Base-by-base conservation (phyloP, 495 filamentous ascomycete species). In the Rusavskia elegans region DNA sequence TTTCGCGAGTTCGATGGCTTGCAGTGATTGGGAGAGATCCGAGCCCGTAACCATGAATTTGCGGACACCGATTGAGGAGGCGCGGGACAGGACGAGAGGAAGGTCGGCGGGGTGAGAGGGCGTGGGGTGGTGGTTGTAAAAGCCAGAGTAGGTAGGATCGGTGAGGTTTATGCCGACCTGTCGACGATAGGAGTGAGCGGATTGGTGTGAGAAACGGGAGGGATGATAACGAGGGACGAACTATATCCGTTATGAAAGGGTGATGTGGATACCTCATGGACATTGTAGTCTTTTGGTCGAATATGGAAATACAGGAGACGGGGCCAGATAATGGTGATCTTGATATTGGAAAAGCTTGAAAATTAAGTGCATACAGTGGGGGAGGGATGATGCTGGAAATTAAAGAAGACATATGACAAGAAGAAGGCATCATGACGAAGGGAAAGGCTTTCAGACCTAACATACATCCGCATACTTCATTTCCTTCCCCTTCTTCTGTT, bases 21-120 rank as follows among this genome's bases (percentile, higher is more conserved):
- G 72, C 41, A 74, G 65, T 1, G 86, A 89, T 59, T 89, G 85
- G 40, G 77, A 71, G 39, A 97, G 75, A 59, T 89, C 84, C 0
- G 85, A 89, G n/a, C 92, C 92, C 2, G 92, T 98, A 9, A 96
- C 79, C 72, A 98, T 89, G 56, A 97, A 79, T 57, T 94, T 96
- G 32, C 71, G 64, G 61, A 88, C 94, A 30, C 92, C 93, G 1
- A 80, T 79, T 48, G 83, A 77, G 19, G 73, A 61, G 5, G 87
- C 89, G 45, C 92, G 76, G 53, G 82, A 71, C 4, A 98, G 64
- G 11, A 97, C 85, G 48, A 79, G 80, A 6, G 74, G 64, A 5
- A 95, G 71, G 63, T 98, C 92, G 57, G 83, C 74, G 17, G 82
- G 81, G 61, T 98, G 92, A 11, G 74, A 75, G 60, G 83, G 69